These are phyloP conservation scores for Psilocybe cubensis DNA, from an alignment of 768 basidiomycete species.

Conservation along the genomic window DNA sequence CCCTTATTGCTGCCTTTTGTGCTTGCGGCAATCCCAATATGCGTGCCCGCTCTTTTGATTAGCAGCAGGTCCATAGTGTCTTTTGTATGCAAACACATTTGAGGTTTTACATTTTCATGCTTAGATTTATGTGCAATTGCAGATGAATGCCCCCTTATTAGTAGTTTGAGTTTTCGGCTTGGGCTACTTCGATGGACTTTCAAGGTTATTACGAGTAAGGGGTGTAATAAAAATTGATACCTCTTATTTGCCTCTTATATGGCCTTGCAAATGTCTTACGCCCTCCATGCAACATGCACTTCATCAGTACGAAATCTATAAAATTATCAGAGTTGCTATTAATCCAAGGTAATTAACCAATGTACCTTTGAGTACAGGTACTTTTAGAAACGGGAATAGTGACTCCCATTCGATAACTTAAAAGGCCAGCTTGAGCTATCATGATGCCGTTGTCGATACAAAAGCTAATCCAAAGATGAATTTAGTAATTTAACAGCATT, in stretches of 20 bases:
- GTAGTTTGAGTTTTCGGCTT: too few species aligned
- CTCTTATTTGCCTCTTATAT: conserved; percentile 11
- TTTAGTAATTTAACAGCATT: neutral
- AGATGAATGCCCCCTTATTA: too few species aligned
- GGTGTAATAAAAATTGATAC: too few species aligned
- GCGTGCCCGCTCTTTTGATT: too few species aligned
- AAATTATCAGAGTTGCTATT: neutral
- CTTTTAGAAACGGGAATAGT: conserved; percentile 77
- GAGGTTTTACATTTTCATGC: too few species aligned
- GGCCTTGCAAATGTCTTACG: conserved; percentile 34
- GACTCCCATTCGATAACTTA: conserved; percentile 91
- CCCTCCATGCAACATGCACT: conserved; percentile 90
- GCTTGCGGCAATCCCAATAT: too few species aligned
- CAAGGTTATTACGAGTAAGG: too few species aligned
- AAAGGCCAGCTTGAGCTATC: conserved; percentile 97
- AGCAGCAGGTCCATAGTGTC: too few species aligned
- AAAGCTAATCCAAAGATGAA: conserved; percentile 58
- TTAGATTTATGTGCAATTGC: too few species aligned
- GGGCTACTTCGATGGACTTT: too few species aligned
- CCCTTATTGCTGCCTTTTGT: too few species aligned
- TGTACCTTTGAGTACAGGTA: conserved; percentile 89
- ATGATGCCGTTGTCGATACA: conserved; percentile 99
- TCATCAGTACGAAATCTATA: conserved; percentile 92
- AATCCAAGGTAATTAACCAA: conserved; percentile 1
- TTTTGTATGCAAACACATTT: too few species aligned